Evolutionary conservation across 1,284 basidiomycete species (phyloP).

Genomic region (Cystobasidiaceae sp.): DNA sequence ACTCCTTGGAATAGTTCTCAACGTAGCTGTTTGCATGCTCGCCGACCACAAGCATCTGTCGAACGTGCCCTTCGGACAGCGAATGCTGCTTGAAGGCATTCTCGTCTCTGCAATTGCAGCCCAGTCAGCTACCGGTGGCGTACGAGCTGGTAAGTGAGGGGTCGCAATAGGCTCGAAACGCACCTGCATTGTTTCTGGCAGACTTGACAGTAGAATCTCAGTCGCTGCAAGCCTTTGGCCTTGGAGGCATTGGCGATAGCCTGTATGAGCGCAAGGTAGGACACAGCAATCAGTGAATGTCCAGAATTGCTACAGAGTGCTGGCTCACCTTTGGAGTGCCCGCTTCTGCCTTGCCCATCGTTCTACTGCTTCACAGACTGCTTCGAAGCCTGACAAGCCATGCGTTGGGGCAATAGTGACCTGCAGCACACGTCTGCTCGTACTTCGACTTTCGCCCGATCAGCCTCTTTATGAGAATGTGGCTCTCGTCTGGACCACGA

Average conservation of each 20-base stretch:
- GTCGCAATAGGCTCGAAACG: no score
- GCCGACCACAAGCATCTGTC: constrained; percentile 93
- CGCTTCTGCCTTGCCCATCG: constrained; percentile 29
- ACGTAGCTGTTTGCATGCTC: constrained; percentile 88
- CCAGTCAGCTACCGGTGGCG: background rate
- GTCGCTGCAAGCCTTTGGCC: constrained; percentile 67
- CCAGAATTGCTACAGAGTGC: background rate
- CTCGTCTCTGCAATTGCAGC: constrained; percentile 58
- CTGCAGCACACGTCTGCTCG: no score
- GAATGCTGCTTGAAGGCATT: constrained; percentile 82
- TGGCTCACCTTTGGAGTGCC: constrained; percentile 26
- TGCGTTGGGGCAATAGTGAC: no score
- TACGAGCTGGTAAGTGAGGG: no score
- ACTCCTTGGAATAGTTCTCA: constrained; percentile 77
- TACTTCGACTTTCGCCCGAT: no score
- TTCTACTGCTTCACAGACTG: background rate
- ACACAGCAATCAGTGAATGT: no score
- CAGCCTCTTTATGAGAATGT: no score
- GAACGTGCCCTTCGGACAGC: constrained; percentile 76
- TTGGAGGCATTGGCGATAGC: constrained; percentile 73
- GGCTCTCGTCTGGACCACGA: no score
- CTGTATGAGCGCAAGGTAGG: background rate
- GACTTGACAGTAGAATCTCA: constrained; percentile 94
- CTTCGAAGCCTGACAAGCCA: no score
- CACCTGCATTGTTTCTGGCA: constrained; percentile 86